A percentile compares a stretch with the other conserved stretches of the same genome.
These are phyloP conservation scores for Fusarium acutatum DNA, from an alignment of 2,329 filamentous ascomycete species.

Conservation along the genomic window DNA sequence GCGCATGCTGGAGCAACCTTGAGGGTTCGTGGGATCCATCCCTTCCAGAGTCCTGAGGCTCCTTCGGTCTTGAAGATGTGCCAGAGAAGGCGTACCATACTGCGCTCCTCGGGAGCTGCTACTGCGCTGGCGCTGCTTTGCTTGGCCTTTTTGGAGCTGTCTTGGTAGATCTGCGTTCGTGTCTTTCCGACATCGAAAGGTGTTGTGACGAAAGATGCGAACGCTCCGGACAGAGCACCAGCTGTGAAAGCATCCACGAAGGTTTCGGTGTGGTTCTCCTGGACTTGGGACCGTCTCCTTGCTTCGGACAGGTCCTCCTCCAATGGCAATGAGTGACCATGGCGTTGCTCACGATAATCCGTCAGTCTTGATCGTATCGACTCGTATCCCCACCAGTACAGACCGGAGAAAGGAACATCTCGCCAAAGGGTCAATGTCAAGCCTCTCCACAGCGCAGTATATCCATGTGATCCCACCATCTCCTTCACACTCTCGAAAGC, in stretches of 20 bases:
- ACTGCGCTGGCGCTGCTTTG: constrained; percentile 43
- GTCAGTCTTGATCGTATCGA: constrained; percentile 76
- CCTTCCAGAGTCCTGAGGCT: constrained; percentile 80
- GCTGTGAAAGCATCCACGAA: constrained; percentile 91
- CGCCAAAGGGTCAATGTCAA: constrained; percentile 92
- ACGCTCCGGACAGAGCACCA: constrained; percentile 81
- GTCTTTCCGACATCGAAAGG: constrained; percentile 99
- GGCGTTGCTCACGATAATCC: constrained; percentile 67
- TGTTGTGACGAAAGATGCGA: constrained; percentile 88
- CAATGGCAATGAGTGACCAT: constrained; percentile 51
- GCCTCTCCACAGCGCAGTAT: constrained; percentile 87
- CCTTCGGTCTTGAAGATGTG: constrained; percentile 93
- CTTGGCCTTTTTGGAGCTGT: constrained; percentile 48
- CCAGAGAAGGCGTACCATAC: constrained; percentile 84
- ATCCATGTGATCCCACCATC: constrained; percentile 82
- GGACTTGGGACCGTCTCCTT: constrained; percentile 66
- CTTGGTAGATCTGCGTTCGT: constrained; percentile 82
- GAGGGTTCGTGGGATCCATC: constrained; percentile 89
- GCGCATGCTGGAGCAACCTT: constrained; percentile 97
- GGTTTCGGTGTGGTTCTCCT: constrained; percentile 77
- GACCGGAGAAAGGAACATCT: constrained; percentile 94
- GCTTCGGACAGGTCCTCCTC: constrained; percentile 50
- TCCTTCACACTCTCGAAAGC: constrained; percentile 79
- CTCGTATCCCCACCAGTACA: constrained; percentile 99
- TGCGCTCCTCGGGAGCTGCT: constrained; percentile 73